These are phyloP conservation scores for Phytopythium boreale DNA, from an alignment of 352 stramenopile genomes.

Conservation along the genomic window DNA sequence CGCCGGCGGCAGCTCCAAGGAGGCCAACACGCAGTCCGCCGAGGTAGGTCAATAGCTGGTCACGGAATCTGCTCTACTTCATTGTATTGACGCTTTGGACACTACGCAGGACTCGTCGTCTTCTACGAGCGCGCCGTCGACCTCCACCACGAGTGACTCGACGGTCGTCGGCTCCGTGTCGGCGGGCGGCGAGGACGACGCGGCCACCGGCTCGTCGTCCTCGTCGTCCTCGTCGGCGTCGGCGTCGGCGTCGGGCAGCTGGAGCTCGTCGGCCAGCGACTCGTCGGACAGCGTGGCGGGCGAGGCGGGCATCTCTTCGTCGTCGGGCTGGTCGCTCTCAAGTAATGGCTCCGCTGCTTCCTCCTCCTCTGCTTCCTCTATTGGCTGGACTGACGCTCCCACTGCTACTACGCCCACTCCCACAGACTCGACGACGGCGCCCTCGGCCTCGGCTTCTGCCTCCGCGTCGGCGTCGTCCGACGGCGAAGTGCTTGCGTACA, in stretches of 20 bases:
- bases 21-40: slow-evolving; percentile 36
- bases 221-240: slow-evolving; percentile 11
- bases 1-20: slow-evolving; percentile 1
- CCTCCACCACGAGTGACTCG: slow-evolving; percentile 10
- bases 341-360: slow-evolving; percentile 15
- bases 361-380: slow-evolving; percentile 4
- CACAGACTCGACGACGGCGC: slow-evolving; percentile 9
- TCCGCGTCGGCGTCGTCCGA: slow-evolving; percentile 21
- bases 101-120: slow-evolving; percentile 13
- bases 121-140: not conserved
- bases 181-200: slow-evolving; percentile 17
- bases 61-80: no score
- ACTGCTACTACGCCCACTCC: slow-evolving; percentile 13
- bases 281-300: slow-evolving; percentile 13
- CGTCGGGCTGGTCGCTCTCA: slow-evolving; percentile 15
- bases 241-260: slow-evolving; percentile 6
- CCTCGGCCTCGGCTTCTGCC: slow-evolving; percentile 16
- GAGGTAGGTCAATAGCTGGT: slow-evolving; percentile 18
- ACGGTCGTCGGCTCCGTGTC: slow-evolving; percentile 14
- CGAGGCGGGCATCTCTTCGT: slow-evolving; percentile 19
- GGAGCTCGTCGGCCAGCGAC: slow-evolving; percentile 16
- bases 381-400: slow-evolving; percentile 19
- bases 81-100: not conserved
- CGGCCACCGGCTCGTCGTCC: slow-evolving; percentile 2
- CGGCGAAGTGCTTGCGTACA: slow-evolving; percentile 37